These are phyloP conservation scores for Talaromyces sp. DNA, from an alignment of 2,329 filamentous ascomycete species.

Conservation along the genomic window DNA sequence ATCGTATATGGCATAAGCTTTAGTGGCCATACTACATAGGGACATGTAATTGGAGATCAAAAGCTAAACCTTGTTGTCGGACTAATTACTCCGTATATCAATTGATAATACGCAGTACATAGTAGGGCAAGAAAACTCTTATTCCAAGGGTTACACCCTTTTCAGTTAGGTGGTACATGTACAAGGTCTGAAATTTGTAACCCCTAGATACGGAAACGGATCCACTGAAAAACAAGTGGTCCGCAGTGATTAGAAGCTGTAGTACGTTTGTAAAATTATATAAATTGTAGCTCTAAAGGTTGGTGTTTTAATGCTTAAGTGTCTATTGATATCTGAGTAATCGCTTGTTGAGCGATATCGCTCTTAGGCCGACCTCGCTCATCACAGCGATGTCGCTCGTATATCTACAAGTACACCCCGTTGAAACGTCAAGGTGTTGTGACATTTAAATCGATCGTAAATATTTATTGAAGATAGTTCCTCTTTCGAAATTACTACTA, in stretches of 20 bases:
- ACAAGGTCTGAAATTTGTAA: too few species aligned
- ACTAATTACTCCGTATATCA: too few species aligned
- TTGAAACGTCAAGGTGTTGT: not conserved
- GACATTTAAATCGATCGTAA: not conserved
- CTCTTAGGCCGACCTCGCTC: not conserved
- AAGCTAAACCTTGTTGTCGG: not conserved
- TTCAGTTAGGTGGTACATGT: too few species aligned
- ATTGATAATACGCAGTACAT: too few species aligned
- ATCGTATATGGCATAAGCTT: too few species aligned
- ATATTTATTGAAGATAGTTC: not conserved
- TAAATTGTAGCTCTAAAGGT: not conserved
- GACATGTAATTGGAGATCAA: not conserved
- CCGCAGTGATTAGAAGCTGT: not conserved
- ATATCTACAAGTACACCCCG: not conserved
- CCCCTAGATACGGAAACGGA: not conserved
- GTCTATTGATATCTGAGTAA: not conserved
- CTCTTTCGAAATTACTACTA: not conserved
- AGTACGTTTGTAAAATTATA: not conserved
- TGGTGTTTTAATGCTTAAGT: not conserved
- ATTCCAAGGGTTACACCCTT: too few species aligned
- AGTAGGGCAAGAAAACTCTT: too few species aligned
- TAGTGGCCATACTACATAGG: not conserved
- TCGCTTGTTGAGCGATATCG: not conserved
- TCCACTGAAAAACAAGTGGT: too few species aligned
- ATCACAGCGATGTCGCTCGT: not conserved